Base-by-base conservation (phyloP, 1,284 basidiomycete species). In the Austroboletus niveus region DNA sequence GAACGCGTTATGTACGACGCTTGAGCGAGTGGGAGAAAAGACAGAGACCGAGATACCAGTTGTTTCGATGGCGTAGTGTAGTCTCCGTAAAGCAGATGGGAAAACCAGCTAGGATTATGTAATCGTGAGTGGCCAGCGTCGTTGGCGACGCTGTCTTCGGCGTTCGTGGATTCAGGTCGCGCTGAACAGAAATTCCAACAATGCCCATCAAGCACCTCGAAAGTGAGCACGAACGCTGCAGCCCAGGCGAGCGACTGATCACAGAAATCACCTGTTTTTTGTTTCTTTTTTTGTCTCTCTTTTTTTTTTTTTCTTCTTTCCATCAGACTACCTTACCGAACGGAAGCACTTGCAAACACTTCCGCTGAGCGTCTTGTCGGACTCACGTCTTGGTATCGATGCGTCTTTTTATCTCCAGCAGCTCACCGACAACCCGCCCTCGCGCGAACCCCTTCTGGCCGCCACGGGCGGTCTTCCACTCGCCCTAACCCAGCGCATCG, bases 311-410 rank as follows among this genome's bases (percentile, higher is more conserved):
- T 14, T 30, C 24, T 6, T 22, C 10, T 34, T 47, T 38, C n/a
- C 17, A 15, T 47, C 70, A 95, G 92, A 80, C 68, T 92, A 92
- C 69, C 79, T 98, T 60, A 71, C 80, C 31, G 93, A 96, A 75
- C 86, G 91, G 69, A 92, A 94, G 72, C 88, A 96, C 63, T 72
- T 90, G 55, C 87, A 92, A 71, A 87, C 86, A 44, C 84, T 89
- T 48, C 85, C 92, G 27, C 81, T 99, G 49, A 85, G 82, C 54
- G 84, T 89, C 7, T 80, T 99, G 49, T 83, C 90, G 44, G 93
- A 97, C 69, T 93, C 95, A 48, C 89, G 97, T 48, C 85, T 99
- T 29, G 96, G 96, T 45, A 98, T 99, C 68, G 97, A 99, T 78
- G 92, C 94, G 8, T 87, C 91, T 14, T 86, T 90, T 72, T 99